Evolutionary conservation across 352 stramenopile genomes (phyloP), one percentile per base, ranked within the genome.

Genomic region (Globisporangium parvum): DNA sequence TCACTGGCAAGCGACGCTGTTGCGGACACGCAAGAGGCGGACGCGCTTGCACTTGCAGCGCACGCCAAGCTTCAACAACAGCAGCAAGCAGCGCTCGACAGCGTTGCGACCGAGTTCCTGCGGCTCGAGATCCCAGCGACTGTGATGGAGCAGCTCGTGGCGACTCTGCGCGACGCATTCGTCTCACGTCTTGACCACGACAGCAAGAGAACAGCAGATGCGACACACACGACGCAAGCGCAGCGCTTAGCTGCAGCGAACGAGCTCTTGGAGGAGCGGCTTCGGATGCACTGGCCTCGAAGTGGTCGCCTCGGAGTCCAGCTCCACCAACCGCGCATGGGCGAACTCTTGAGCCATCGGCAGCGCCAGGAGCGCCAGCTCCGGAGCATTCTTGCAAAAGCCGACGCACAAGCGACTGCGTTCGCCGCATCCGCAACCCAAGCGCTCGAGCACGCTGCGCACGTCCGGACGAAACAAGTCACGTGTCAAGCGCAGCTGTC

Each of bases 201-300:
- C 18, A 60, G 59, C 49, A 53, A 51, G 17, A 58, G 24, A 28
- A 78, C 50, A 17, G 58, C 18, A 8, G 61, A 57, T 10, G 55
- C 63, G 31, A 72, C 77, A 0, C 49, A 57, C 17, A 54, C 60
- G 39, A 65, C 65, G 6, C 65, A 70, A 11, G 62, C 68, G 15
- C 59, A 86, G 44, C 68, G 84, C 0, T 47, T 80, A 12, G 59
- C 70, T 6, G 63, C 61, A 3, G 71, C 61, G 6, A 68, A 70
- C 6, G 53, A 74, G 23, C 45, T 88, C 9, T 71, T 97, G 0
- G 88, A 97, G 55, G 88, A 97, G 62, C 69, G 77, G 24, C 62
- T 97, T 23, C 75, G 89, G 4, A 78, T 87, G 70, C 89, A 97
- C 61, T 97, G 89, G 88, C 89, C 89, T 3, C 77, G 85, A 14